Evolutionary conservation across 2,329 filamentous ascomycete genomes (phyloP), one percentile per base, ranked within the genome.

Genomic region (Exophiala dermatitidis): DNA sequence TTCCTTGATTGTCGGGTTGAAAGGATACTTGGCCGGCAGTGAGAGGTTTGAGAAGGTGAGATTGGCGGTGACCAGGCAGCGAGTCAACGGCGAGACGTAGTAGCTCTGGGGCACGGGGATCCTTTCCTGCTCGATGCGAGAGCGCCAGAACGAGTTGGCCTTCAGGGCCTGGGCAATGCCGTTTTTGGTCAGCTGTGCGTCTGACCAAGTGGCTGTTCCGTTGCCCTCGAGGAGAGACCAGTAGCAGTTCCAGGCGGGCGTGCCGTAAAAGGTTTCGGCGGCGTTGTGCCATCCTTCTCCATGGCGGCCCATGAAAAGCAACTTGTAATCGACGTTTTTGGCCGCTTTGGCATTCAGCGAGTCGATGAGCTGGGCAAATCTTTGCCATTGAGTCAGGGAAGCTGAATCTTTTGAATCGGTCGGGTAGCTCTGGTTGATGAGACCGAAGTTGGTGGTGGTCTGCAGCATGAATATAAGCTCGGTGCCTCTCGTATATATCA

Each of bases 251-350:
- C 81, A 84, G 2, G 73, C 72, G 9, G 75, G 71, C 0, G 77
- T 82, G 31, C 80, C 81, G 57, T 82, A 83, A 56, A 71, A 75
- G 2, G 67, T 63, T 62, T 84, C 77, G 1, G 80, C 81, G 8
- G 80, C 79, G 62, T 84, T 84, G 67, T 84, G 79, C 54, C 72
- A 72, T 3, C 81, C 81, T 64, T 84, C 74, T 26, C 81, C 81
- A 62, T 84, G 81, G 30, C 81, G 74, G 40, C 77, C 80, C 36
- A 82, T 68, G 62, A 78, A 81, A 36, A 84, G 68, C 0, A 84
- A 50, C 76, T 62, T 77, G 66, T 81, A 83, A 28, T 67, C 66
- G 3, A 72, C 70, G 34, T 69, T 69, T 0, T 62, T 44, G 0
- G 64, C 64, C 2, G 67, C 67, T 2, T 71, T 52, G 53, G 53